Conservation (phyloP, 768 basidiomycete genomes). For the Mrakia frigida region DNA sequence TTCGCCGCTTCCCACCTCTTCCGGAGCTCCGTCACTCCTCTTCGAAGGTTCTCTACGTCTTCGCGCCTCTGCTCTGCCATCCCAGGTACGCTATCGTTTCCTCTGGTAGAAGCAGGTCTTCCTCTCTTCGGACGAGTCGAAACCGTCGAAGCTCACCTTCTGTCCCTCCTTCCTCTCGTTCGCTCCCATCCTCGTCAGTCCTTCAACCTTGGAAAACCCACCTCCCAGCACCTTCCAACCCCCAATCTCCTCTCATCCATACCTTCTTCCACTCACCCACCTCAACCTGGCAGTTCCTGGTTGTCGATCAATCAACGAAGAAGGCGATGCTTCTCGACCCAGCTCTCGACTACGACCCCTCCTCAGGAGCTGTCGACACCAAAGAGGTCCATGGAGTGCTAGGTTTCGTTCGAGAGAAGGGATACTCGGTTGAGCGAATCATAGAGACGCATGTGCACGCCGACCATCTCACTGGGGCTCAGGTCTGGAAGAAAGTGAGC, state of each 20-base stretch:
- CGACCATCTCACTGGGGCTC: conserved; percentile 37
- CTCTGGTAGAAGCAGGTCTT: too few species aligned
- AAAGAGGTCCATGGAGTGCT: conserved; percentile 34
- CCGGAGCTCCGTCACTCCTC: conserved; percentile 1
- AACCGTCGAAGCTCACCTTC: neutral
- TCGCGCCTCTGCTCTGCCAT: neutral
- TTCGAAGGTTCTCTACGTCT: neutral
- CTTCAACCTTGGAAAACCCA: conserved; percentile 19
- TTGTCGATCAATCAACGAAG: conserved; percentile 34
- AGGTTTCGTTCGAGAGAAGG: conserved; percentile 33
- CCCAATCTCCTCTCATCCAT: conserved; percentile 32
- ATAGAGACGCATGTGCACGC: conserved; percentile 42
- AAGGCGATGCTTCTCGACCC: conserved; percentile 37
- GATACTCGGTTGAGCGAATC: conserved; percentile 32
- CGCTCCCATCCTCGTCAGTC: neutral
- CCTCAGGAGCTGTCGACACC: conserved; percentile 32
- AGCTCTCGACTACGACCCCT: conserved; percentile 37
- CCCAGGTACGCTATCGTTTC: neutral
- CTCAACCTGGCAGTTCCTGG: conserved; percentile 38
- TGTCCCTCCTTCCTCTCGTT: neutral
- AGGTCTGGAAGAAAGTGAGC: conserved; percentile 33
- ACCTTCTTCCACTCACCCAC: conserved; percentile 38
- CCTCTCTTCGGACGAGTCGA: neutral
- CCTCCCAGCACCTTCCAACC: conserved; percentile 24
- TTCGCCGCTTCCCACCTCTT: neutral